These are phyloP conservation scores for Cladosporium sp. DNA, from an alignment of 2,329 filamentous ascomycete genomes.

Conservation along the genomic window DNA sequence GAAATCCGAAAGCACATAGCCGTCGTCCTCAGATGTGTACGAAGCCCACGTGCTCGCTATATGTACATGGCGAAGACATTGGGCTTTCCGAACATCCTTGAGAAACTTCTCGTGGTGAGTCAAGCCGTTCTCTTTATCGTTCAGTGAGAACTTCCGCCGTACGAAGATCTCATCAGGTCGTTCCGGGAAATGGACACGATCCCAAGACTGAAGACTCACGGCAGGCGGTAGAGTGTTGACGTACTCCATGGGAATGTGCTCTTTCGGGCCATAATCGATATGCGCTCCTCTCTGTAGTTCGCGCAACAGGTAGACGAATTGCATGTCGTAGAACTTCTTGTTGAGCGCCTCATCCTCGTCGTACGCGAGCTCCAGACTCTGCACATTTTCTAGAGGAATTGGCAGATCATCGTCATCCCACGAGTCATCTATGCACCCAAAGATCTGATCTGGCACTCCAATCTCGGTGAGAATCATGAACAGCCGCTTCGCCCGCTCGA, in stretches of 20 bases:
- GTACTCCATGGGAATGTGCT: constrained; percentile 69
- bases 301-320: constrained; percentile 70
- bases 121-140: constrained; percentile 32
- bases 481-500: constrained; percentile 66
- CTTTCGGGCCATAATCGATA: constrained; percentile 64
- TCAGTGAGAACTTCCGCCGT: constrained; percentile 37
- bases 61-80: constrained; percentile 65
- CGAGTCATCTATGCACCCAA: constrained; percentile 71
- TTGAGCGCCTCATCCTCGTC: constrained; percentile 65
- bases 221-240: constrained; percentile 60
- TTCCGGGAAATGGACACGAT: constrained; percentile 66
- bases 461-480: constrained; percentile 73
- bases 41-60: constrained; percentile 71
- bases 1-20: constrained; percentile 68
- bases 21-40: constrained; percentile 65
- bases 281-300: constrained; percentile 64
- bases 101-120: constrained; percentile 54
- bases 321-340: constrained; percentile 68
- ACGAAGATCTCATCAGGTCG: constrained; percentile 56
- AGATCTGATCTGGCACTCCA: constrained; percentile 72
- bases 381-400: constrained; percentile 65
- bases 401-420: constrained; percentile 78
- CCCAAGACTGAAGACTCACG: constrained; percentile 51
- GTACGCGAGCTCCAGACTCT: constrained; percentile 62
- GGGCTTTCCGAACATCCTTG: constrained; percentile 61